Conservation (phyloP, 805 yeast species). For the Candida maris region DNA sequence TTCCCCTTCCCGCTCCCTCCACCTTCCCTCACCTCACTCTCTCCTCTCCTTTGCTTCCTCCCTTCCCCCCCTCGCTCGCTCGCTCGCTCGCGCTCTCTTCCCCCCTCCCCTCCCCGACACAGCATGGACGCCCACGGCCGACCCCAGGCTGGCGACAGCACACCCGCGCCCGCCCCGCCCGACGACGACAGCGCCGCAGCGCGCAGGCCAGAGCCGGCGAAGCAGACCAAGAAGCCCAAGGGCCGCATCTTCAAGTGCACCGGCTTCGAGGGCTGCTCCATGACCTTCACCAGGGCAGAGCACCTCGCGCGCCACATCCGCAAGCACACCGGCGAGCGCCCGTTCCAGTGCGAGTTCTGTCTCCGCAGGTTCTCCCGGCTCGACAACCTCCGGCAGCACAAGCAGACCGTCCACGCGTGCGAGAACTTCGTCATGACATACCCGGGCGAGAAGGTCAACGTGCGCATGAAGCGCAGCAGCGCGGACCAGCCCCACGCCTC, state of each 20-base stretch:
- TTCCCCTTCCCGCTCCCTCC: too few relatives aligned
- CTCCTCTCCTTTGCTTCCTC: too few relatives aligned
- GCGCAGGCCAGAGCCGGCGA: background rate
- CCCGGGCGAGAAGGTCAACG: constrained; percentile 32
- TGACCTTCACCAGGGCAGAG: constrained; percentile 89
- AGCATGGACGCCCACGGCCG: too few relatives aligned
- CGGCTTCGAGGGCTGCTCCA: constrained; percentile 80
- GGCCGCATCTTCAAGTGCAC: constrained; percentile 77
- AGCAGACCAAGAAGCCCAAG: constrained; percentile 40
- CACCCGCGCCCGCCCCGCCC: background rate
- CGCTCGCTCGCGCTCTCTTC: too few relatives aligned
- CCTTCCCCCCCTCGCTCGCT: too few relatives aligned
- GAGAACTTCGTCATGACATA: constrained; percentile 36
- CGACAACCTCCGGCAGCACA: constrained; percentile 88
- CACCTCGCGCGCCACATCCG: constrained; percentile 90
- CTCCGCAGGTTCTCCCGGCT: constrained; percentile 73
- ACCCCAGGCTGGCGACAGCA: too few relatives aligned
- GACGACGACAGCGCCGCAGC: constrained; percentile 2
- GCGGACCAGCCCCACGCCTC: constrained; percentile 6
- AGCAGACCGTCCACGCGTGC: constrained; percentile 74
- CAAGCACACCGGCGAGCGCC: constrained; percentile 93
- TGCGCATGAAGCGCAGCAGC: constrained; percentile 22
- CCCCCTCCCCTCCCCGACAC: too few relatives aligned
- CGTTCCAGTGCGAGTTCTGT: constrained; percentile 84
- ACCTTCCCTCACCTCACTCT: too few relatives aligned